These are phyloP conservation scores for Neotropicomus parvogracilis DNA, from an alignment of 1,284 basidiomycete species.

Conservation along the genomic window DNA sequence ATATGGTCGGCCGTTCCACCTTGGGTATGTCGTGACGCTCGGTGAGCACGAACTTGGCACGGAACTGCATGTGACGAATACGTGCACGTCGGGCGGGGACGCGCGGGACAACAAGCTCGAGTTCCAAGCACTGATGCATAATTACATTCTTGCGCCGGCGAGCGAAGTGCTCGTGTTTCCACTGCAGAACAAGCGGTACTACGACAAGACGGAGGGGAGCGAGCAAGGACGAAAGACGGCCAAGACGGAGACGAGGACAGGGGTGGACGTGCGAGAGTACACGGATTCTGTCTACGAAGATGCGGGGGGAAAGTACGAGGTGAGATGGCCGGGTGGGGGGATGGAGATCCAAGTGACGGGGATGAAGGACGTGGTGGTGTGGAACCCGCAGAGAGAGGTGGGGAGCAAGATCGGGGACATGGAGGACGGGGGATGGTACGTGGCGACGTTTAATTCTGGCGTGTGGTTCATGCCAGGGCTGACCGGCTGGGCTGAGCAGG, in stretches of 20 bases:
- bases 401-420: conserved; percentile 80
- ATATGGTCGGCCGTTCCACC: conserved; percentile 63
- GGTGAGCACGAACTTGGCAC: conserved; percentile 71
- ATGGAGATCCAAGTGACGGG: conserved; percentile 56
- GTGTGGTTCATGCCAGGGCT: too few species aligned
- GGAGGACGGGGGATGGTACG: conserved; percentile 81
- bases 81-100: conserved; percentile 38
- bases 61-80: conserved; percentile 76
- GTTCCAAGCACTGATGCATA: conserved; percentile 88
- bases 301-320: conserved; percentile 51
- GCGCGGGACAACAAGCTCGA: conserved; percentile 47
- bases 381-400: conserved; percentile 75
- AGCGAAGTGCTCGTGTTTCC: conserved; percentile 56
- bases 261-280: conserved; percentile 58
- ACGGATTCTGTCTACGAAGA: conserved; percentile 78
- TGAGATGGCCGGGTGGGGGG: conserved; percentile 57
- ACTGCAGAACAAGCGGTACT: conserved; percentile 60
- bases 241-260: conserved; percentile 59
- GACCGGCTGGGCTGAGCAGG: too few species aligned
- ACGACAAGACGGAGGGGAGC: conserved; percentile 71
- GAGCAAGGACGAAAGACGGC: conserved; percentile 46
- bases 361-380: conserved; percentile 77
- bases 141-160: conserved; percentile 72
- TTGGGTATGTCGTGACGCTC: conserved; percentile 78
- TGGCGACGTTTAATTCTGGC: neutral